phyloP scores from a whole-genome alignment of 2,329 filamentous ascomycete genomes.

The Penicillium corylophilum region DNA sequence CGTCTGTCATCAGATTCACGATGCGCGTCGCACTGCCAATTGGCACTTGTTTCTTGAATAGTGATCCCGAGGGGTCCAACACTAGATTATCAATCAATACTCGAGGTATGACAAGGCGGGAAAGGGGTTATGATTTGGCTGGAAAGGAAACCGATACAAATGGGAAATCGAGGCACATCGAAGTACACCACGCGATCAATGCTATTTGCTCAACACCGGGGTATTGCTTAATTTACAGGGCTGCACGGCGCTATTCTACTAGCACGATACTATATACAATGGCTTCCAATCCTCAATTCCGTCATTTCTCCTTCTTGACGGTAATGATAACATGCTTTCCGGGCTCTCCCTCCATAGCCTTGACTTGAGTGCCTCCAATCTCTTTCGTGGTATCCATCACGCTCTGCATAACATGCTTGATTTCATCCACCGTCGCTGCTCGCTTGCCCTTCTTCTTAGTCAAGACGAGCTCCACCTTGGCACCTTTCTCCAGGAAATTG shows the following conservation, averaged over 20 bases:
- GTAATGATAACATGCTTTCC: conserved; percentile 39
- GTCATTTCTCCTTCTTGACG: conserved; percentile 33
- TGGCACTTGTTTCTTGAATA: not conserved
- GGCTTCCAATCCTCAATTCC: not conserved
- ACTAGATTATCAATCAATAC: no score
- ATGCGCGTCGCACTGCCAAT: not conserved
- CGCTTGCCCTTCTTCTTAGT: conserved; percentile 65
- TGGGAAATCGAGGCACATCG: not conserved
- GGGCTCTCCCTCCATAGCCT: conserved; percentile 43
- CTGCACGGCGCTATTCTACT: not conserved
- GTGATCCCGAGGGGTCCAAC: no score
- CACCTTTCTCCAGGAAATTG: conserved; percentile 71
- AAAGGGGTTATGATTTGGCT: not conserved
- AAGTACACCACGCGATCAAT: not conserved
- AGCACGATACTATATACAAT: not conserved
- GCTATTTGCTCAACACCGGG: not conserved
- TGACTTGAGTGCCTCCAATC: conserved; percentile 42
- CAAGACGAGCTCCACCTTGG: conserved; percentile 71
- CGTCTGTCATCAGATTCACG: conserved; percentile 3
- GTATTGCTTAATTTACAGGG: not conserved
- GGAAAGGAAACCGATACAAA: not conserved
- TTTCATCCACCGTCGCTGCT: conserved; percentile 61
- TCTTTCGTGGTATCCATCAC: conserved; percentile 49
- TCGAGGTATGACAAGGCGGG: no score
- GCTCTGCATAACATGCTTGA: conserved; percentile 55